Evolutionary conservation across 495 filamentous ascomycete genomes (phyloP).

Genomic region (Neurospora hispaniola): DNA sequence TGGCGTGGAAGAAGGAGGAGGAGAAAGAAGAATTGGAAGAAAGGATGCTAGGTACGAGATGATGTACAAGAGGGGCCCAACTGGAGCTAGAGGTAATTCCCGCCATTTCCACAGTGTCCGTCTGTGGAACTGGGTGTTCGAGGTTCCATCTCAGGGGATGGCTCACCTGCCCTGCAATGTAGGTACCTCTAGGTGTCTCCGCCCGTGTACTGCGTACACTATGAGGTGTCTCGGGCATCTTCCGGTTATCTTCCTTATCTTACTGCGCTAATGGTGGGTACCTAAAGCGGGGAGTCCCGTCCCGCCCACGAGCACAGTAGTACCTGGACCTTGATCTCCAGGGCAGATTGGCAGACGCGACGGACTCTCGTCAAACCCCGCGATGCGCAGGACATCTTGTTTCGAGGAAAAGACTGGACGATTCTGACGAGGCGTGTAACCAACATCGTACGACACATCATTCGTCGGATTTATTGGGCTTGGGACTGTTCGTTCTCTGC

Average conservation of each 20-base stretch:
- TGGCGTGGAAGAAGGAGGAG: background rate
- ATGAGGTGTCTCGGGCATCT: background rate
- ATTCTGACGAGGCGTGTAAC: constrained; percentile 2
- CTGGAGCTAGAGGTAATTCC: background rate
- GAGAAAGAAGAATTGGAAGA: background rate
- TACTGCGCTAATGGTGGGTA: background rate
- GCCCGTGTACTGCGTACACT: no score
- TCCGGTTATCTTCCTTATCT: background rate
- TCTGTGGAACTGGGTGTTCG: background rate
- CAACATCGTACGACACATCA: constrained; percentile 12
- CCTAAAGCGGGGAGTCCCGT: background rate
- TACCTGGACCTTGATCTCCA: background rate
- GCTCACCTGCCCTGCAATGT: no score
- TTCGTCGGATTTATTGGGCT: background rate
- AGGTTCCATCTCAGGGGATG: background rate
- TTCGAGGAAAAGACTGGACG: background rate
- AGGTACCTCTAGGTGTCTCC: no score
- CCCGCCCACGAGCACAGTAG: background rate
- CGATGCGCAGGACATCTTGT: background rate
- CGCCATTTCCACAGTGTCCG: background rate
- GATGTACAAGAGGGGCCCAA: background rate
- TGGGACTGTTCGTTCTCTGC: background rate
- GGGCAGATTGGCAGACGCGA: background rate
- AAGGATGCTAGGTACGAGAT: no score
- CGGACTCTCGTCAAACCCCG: background rate